A percentile compares a stretch with the other conserved stretches of the same genome.
Conservation (phyloP, 768 basidiomycete species). For the Auricularia sp. region DNA sequence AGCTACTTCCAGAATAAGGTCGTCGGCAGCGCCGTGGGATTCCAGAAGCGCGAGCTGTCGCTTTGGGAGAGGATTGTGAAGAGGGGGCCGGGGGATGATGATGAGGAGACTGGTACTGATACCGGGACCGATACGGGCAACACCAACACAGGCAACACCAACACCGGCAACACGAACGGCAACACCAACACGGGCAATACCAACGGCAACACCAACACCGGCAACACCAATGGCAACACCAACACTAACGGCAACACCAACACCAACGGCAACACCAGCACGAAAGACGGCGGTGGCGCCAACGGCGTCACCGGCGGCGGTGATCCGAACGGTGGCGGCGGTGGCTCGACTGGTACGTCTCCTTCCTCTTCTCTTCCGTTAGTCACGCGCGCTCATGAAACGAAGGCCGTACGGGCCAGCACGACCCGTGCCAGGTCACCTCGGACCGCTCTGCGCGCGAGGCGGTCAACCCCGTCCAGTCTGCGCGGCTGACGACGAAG, state of each 20-base stretch:
- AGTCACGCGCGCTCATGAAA: background rate
- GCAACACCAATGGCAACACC: slow-evolving; percentile 34
- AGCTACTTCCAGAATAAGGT: background rate
- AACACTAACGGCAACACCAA: slow-evolving; percentile 13
- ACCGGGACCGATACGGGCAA: slow-evolving; percentile 10
- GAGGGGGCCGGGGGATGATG: background rate
- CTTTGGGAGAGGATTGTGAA: background rate
- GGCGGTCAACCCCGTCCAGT: slow-evolving; percentile 67
- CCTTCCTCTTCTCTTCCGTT: background rate
- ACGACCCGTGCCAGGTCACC: background rate
- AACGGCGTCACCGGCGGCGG: slow-evolving; percentile 13
- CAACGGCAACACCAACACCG: slow-evolving; percentile 4
- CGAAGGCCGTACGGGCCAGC: background rate
- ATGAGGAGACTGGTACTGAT: slow-evolving; percentile 22
- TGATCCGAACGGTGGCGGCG: background rate
- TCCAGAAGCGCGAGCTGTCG: background rate
- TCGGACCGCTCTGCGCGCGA: slow-evolving; percentile 1
- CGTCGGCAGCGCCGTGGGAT: background rate
- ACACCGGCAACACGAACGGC: background rate
- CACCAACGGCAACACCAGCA: background rate
- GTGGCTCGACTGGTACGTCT: slow-evolving; percentile 2
- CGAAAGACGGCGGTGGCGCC: background rate
- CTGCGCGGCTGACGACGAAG: slow-evolving; percentile 68
- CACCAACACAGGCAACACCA: slow-evolving; percentile 22
- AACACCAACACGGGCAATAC: slow-evolving; percentile 3